Evolutionary conservation across 805 yeast genomes (phyloP).

Genomic region (Candida methanosorbosa): DNA sequence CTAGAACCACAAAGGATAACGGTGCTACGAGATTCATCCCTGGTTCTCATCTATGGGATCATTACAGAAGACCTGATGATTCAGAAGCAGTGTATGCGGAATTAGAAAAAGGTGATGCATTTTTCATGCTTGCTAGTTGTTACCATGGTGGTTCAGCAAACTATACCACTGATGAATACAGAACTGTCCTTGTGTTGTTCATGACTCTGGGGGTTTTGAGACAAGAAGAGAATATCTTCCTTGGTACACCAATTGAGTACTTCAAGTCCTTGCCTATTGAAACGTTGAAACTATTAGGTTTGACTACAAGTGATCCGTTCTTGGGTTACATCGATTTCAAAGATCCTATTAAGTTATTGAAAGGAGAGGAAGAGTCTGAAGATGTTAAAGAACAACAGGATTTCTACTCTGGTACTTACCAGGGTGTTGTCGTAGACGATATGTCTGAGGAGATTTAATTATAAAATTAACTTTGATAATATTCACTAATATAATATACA

Average conservation of each 20-base stretch:
- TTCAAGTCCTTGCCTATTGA: constrained; percentile 11
- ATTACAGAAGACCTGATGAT: constrained; percentile 15
- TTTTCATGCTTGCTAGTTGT: constrained; percentile 22
- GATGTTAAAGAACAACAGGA: constrained; percentile 2
- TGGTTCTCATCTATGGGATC: constrained; percentile 25
- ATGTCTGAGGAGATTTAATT: neutral
- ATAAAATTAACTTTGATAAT: too few species aligned
- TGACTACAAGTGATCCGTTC: constrained; percentile 13
- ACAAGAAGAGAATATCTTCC: constrained; percentile 23
- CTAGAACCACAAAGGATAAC: constrained; percentile 11
- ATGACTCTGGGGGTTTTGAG: constrained; percentile 20
- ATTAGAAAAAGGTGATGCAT: constrained; percentile 22
- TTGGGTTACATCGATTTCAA: constrained; percentile 9
- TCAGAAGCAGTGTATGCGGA: constrained; percentile 17
- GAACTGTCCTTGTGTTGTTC: constrained; percentile 19
- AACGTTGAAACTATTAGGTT: constrained; percentile 12
- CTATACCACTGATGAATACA: constrained; percentile 14
- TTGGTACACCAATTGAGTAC: constrained; percentile 16
- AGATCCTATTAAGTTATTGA: constrained; percentile 8
- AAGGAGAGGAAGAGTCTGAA: constrained; percentile 4
- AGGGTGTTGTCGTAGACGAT: constrained; percentile 3
- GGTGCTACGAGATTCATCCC: constrained; percentile 22
- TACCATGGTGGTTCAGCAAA: constrained; percentile 25
- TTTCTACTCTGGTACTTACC: constrained; percentile 4
- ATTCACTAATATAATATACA: too few species aligned